phyloP scores from a whole-genome alignment of 2,329 filamentous ascomycete species.

The Aureobasidium subglaciale region DNA sequence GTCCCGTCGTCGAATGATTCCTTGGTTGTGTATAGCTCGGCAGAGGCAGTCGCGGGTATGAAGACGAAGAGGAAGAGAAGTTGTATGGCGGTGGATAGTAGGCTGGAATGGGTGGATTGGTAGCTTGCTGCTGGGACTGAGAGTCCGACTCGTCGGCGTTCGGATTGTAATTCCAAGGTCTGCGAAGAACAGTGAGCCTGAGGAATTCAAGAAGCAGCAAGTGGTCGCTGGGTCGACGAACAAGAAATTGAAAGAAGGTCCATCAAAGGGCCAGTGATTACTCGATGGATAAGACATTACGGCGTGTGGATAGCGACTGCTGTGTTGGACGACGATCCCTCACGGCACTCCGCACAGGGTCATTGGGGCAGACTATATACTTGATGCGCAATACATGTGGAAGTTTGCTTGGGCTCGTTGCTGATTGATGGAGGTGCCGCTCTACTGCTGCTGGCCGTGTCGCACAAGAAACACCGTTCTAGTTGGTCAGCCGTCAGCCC shows the following conservation, averaged over 20 bases:
- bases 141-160: background rate
- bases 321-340: background rate
- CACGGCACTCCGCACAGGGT: background rate
- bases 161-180: background rate
- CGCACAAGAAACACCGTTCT: background rate
- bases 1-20: background rate
- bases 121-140: background rate
- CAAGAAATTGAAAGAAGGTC: background rate
- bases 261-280: background rate
- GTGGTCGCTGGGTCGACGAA: background rate
- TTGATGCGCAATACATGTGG: background rate
- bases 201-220: background rate
- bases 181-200: background rate
- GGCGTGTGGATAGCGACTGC: background rate
- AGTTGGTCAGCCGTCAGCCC: background rate
- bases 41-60: background rate
- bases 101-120: background rate
- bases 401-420: background rate
- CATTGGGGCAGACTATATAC: background rate
- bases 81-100: background rate
- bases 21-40: background rate
- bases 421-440: background rate
- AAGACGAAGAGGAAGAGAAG: background rate
- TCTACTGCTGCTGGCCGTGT: conserved; percentile 6
- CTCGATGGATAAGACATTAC: conserved; percentile 1